Conservation (phyloP, 352 stramenopile genomes). For the Peronospora farinosa region DNA sequence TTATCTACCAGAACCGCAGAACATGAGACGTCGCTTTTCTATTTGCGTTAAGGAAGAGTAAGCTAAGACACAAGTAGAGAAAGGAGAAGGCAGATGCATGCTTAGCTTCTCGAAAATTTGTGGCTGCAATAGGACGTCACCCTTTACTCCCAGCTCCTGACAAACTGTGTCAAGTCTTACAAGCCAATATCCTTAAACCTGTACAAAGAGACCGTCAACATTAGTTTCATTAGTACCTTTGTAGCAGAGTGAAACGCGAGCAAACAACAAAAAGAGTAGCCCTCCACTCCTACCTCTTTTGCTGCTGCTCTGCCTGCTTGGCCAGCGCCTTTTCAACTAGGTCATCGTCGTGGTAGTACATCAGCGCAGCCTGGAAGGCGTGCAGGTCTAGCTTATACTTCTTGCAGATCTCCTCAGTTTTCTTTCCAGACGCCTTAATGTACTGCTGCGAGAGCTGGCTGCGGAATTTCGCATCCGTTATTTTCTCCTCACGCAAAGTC, state of each 20-base stretch:
- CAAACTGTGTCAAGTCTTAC: conserved; percentile 18
- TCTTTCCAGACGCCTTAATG: conserved; percentile 52
- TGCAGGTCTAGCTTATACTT: conserved; percentile 51
- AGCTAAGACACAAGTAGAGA: too few relatives aligned
- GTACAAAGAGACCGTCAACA: conserved; percentile 13
- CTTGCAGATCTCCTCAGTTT: conserved; percentile 48
- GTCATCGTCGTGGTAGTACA: conserved; percentile 74
- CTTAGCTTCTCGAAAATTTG: conserved; percentile 19
- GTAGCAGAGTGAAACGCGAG: conserved; percentile 18
- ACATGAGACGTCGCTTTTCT: conserved; percentile 23
- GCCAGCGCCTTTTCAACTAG: conserved; percentile 58
- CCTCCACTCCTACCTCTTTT: conserved; percentile 40
- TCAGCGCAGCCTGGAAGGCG: conserved; percentile 64
- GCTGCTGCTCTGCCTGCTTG: conserved; percentile 55
- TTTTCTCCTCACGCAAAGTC: conserved; percentile 29
- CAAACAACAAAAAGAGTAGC: conserved; percentile 17
- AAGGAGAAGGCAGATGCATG: conserved; percentile 5
- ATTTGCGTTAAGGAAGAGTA: too few relatives aligned
- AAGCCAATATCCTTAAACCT: conserved; percentile 50
- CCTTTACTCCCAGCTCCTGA: neutral
- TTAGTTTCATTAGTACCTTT: conserved; percentile 14
- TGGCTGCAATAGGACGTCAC: conserved; percentile 4
- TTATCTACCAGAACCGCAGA: conserved; percentile 15
- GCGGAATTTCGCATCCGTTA: conserved; percentile 38
- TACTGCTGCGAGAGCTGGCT: conserved; percentile 58